Percentiles rank a stretch among this genome's conserved stretches.
Evolutionary conservation across 768 basidiomycete genomes (phyloP).

Genomic region (Lentinula aciculospora): DNA sequence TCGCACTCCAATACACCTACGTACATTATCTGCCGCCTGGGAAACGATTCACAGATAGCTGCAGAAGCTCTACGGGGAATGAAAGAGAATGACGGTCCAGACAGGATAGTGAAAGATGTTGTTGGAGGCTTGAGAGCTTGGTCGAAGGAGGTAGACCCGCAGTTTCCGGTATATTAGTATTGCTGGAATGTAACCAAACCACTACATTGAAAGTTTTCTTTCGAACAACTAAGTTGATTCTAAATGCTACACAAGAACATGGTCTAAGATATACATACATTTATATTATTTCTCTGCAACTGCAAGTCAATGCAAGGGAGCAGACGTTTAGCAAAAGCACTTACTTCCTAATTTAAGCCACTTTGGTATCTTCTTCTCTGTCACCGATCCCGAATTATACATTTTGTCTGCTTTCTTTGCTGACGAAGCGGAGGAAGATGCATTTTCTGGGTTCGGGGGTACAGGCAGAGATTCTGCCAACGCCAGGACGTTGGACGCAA

Average conservation of each 20-base stretch:
- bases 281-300: constrained; percentile 5
- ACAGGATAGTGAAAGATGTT: constrained; percentile 47
- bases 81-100: constrained; percentile 12
- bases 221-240: background rate
- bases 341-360: constrained; percentile 74
- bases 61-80: constrained; percentile 52
- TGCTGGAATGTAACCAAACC: too few relatives aligned
- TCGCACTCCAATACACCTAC: constrained; percentile 21
- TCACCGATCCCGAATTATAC: background rate
- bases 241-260: background rate
- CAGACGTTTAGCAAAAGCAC: constrained; percentile 14
- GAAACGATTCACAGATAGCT: constrained; percentile 92
- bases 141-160: constrained; percentile 65
- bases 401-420: background rate
- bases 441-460: constrained; percentile 30
- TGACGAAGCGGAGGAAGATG: constrained; percentile 9
- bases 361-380: constrained; percentile 65
- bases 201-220: background rate
- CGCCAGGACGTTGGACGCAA: constrained; percentile 48
- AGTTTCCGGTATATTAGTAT: constrained; percentile 83
- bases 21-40: constrained; percentile 77
- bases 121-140: constrained; percentile 82
- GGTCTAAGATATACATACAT: background rate
- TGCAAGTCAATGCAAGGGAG: background rate
- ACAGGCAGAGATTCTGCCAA: constrained; percentile 63